Conservation (phyloP, 768 basidiomycete genomes). For the Strobilomyces dryophilus region DNA sequence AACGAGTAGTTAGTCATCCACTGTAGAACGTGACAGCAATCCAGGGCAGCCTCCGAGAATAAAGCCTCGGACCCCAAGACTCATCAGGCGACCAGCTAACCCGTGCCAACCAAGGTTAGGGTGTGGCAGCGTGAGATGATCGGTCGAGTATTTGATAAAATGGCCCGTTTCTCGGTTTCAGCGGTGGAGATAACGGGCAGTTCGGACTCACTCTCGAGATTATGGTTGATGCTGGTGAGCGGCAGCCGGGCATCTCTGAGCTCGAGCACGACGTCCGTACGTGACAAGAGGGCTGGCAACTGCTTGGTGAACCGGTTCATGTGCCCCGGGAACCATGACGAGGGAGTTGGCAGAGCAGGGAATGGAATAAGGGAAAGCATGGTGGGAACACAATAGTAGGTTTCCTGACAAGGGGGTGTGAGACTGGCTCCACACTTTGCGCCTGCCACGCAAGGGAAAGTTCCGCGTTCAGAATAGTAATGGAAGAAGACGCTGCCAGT, state of each 20-base stretch:
- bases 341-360: constrained; percentile 60
- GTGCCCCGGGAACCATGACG: constrained; percentile 96
- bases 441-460: background rate
- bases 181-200: background rate
- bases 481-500: constrained; percentile 6
- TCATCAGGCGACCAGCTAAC: constrained; percentile 8
- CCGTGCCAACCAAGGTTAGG: constrained; percentile 13
- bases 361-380: constrained; percentile 37
- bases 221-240: constrained; percentile 88
- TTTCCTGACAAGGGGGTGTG: constrained; percentile 12
- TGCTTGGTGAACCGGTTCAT: constrained; percentile 85
- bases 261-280: constrained; percentile 91
- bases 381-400: constrained; percentile 10
- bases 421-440: background rate
- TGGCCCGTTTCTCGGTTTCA: constrained; percentile 1
- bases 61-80: constrained; percentile 8
- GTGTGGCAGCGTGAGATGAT: constrained; percentile 20
- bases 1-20: constrained; percentile 18
- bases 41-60: constrained; percentile 6
- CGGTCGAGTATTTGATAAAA: constrained; percentile 18
- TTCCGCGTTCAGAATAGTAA: too few species aligned
- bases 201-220: constrained; percentile 66
- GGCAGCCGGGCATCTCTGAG: constrained; percentile 91
- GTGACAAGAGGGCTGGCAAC: constrained; percentile 71
- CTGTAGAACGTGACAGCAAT: constrained; percentile 9